Percentiles rank a stretch among this genome's conserved stretches.
phyloP scores from a whole-genome alignment of 495 filamentous ascomycete species.

The Podospora sp. region DNA sequence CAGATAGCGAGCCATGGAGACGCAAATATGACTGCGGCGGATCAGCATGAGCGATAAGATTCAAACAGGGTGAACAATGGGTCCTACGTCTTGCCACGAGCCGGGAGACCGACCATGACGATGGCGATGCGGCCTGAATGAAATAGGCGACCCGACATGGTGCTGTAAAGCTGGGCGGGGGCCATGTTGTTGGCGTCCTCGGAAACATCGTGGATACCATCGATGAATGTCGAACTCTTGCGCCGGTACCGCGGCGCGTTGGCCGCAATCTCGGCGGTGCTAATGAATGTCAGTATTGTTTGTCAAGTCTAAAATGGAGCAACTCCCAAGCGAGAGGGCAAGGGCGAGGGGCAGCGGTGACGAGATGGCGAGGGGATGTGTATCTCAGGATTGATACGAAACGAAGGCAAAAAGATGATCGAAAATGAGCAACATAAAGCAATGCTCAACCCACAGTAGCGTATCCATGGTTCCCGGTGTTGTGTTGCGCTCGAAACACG shows the following conservation, averaged over 20 bases:
- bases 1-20: conserved; percentile 91
- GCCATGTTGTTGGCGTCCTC: conserved; percentile 78
- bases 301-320: not conserved
- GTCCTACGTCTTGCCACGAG: conserved; percentile 91
- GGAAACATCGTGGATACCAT: conserved; percentile 94
- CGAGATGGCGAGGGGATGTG: not conserved
- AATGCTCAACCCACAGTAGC: conserved; percentile 63
- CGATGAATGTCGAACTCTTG: conserved; percentile 91
- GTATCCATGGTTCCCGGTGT: conserved; percentile 67
- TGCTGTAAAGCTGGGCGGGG: conserved; percentile 96
- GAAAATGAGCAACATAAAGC: not conserved
- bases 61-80: conserved; percentile 1
- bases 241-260: conserved; percentile 81
- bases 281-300: conserved; percentile 36
- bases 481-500: not conserved
- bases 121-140: conserved; percentile 97
- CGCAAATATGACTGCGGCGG: conserved; percentile 77
- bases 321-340: not conserved
- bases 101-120: conserved; percentile 93
- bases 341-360: not conserved
- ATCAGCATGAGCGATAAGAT: conserved; percentile 28
- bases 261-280: conserved; percentile 83
- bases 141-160: conserved; percentile 93
- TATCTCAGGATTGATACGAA: not conserved
- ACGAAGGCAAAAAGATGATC: not conserved